A percentile compares a stretch with the other conserved stretches of the same genome.
Evolutionary conservation across 2,329 filamentous ascomycete species (phyloP).

Genomic region (Phoma sp.): DNA sequence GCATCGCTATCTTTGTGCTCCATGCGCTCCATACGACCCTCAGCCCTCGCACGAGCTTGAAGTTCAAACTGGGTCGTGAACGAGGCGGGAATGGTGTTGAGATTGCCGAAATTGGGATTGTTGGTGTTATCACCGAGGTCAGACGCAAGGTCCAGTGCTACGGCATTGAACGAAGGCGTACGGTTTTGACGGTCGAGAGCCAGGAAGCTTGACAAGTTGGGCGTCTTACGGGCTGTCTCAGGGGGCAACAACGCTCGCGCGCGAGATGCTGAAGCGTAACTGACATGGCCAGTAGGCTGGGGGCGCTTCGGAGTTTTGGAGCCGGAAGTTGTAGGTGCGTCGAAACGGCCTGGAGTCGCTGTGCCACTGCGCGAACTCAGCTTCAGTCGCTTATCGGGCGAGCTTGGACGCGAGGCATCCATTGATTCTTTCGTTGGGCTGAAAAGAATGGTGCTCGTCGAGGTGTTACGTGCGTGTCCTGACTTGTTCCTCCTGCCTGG

Average conservation of each 20-base stretch:
- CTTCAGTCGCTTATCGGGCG: conserved; percentile 38
- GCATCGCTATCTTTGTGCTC: conserved; percentile 31
- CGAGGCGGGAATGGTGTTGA: conserved; percentile 71
- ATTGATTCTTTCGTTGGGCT: conserved; percentile 63
- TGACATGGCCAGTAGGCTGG: conserved; percentile 11
- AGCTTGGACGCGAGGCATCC: conserved; percentile 42
- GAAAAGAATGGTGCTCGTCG: conserved; percentile 83
- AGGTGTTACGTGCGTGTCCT: conserved; percentile 75
- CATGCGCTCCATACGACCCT: conserved; percentile 27
- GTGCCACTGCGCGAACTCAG: conserved; percentile 41
- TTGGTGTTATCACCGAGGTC: conserved; percentile 69
- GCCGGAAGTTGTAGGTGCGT: conserved; percentile 29
- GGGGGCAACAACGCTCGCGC: conserved; percentile 40
- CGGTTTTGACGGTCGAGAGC: conserved; percentile 54
- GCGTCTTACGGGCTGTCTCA: conserved; percentile 63
- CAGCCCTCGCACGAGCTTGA: conserved; percentile 35
- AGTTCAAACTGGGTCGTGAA: conserved; percentile 71
- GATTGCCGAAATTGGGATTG: conserved; percentile 65
- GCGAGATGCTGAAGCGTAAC: conserved; percentile 37
- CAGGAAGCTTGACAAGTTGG: conserved; percentile 62
- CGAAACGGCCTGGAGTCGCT: conserved; percentile 40
- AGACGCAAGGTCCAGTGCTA: conserved; percentile 71
- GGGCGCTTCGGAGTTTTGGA: conserved; percentile 53
- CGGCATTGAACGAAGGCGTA: conserved; percentile 68
- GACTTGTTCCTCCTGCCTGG: conserved; percentile 36